Percentiles rank a stretch among this genome's conserved stretches.
These are phyloP conservation scores for Solanum bukasovii DNA, from an alignment of 257 asterid genomes.

Conservation along the genomic window DNA sequence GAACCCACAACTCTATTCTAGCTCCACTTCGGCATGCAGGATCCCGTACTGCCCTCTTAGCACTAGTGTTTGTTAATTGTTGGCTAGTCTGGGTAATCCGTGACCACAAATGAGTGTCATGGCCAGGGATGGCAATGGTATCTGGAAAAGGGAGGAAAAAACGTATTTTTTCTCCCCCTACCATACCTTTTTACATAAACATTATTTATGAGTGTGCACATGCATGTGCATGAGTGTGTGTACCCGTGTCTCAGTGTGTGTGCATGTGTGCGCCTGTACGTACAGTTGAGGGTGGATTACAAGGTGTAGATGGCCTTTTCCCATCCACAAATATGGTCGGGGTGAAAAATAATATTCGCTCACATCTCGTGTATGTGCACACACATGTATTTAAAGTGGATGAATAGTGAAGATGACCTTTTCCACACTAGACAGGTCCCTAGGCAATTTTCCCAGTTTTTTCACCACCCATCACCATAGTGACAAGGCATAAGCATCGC, in stretches of 20 bases:
- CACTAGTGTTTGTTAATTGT: not conserved
- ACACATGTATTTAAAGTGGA: not conserved
- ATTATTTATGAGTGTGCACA: not conserved
- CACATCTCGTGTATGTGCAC: not conserved
- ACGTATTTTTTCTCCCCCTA: not conserved
- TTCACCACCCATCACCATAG: not conserved
- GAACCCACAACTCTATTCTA: not conserved
- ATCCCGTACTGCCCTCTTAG: not conserved
- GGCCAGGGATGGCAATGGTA: not conserved
- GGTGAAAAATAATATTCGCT: not conserved
- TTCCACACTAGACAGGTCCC: not conserved
- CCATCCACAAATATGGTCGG: not conserved
- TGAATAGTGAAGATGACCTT: not conserved
- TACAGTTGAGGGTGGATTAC: not conserved
- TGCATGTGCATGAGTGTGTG: not conserved
- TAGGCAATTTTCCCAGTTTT: not conserved
- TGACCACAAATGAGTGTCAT: not conserved
- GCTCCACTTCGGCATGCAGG: not conserved
- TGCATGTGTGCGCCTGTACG: not conserved
- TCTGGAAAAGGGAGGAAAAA: not conserved
- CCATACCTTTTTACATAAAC: not conserved
- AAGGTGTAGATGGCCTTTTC: not conserved
- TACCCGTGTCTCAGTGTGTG: not conserved
- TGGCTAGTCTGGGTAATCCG: not conserved
- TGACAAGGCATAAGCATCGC: not conserved